Evolutionary conservation across 441 rosid genomes (phyloP).

Genomic region (Brassica balearica): DNA sequence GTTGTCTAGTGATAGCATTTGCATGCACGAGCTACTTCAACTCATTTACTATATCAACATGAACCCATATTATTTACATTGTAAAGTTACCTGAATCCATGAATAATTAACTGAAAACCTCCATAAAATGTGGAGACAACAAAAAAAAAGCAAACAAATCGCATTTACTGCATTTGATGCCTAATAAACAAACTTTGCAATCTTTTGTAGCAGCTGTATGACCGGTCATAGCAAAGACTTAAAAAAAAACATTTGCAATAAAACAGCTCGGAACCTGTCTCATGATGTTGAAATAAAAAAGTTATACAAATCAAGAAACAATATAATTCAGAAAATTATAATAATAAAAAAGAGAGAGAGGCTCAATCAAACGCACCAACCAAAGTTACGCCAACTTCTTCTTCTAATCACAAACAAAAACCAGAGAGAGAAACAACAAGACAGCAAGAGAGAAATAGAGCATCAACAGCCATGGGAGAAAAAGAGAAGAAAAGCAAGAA

Average conservation of each 20-base stretch:
- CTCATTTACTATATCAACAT: too few species aligned
- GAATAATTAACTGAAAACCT: too few species aligned
- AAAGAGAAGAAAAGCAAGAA: constrained; percentile 40
- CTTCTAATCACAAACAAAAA: not conserved
- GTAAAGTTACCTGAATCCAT: too few species aligned
- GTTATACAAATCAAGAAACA: constrained; percentile 29
- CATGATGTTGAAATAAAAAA: constrained; percentile 7
- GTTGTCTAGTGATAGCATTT: not conserved
- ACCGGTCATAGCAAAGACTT: too few species aligned
- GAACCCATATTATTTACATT: too few species aligned
- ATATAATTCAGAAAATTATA: constrained; percentile 7
- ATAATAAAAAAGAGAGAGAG: constrained; percentile 22
- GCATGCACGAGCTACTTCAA: not conserved
- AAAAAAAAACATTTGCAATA: not conserved
- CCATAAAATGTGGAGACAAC: too few species aligned
- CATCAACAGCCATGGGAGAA: constrained; percentile 37
- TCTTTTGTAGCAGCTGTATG: too few species aligned
- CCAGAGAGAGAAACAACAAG: not conserved
- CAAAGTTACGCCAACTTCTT: constrained; percentile 2
- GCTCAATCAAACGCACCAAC: constrained; percentile 8
- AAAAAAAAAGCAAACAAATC: not conserved
- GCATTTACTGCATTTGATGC: constrained; percentile 29
- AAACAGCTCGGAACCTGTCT: constrained; percentile 28
- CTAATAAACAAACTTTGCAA: constrained; percentile 32
- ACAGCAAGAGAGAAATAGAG: constrained; percentile 19